Conservation (phyloP, 1,284 basidiomycete species). For the Ganoderma leucocontextum region DNA sequence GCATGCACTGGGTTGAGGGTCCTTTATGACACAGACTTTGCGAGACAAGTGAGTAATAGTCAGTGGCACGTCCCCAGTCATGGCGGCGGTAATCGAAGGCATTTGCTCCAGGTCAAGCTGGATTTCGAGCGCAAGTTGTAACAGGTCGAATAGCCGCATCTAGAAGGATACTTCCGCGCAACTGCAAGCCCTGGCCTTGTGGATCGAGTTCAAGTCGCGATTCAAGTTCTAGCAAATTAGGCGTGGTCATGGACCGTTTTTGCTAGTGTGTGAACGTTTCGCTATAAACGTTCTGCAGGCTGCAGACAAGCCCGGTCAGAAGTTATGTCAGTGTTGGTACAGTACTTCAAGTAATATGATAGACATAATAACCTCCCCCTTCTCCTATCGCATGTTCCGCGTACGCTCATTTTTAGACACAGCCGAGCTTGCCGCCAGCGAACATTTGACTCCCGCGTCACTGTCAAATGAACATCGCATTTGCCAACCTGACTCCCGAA, state of each 20-base stretch:
- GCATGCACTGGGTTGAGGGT: conserved; percentile 65
- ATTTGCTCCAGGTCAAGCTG: neutral
- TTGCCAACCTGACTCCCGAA: too few species aligned
- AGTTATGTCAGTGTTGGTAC: neutral
- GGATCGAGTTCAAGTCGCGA: neutral
- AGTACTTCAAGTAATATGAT: neutral
- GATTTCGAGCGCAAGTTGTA: conserved; percentile 1
- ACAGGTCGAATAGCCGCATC: neutral
- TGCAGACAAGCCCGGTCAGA: neutral
- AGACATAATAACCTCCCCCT: neutral
- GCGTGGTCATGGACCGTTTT: neutral
- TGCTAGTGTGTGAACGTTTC: neutral
- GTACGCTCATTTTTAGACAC: neutral
- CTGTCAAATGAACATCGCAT: too few species aligned
- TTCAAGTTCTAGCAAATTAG: neutral
- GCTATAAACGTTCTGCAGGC: neutral
- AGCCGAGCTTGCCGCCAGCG: neutral
- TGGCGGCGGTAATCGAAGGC: neutral
- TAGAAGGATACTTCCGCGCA: neutral
- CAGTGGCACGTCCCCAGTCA: too few species aligned
- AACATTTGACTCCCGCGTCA: too few species aligned
- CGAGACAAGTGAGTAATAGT: conserved; percentile 43
- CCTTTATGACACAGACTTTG: conserved; percentile 59
- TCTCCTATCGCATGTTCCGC: neutral
- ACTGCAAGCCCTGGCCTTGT: neutral